These are phyloP conservation scores for Nicotiana benthamiana DNA, from an alignment of 257 asterid genomes.

Conservation along the genomic window DNA sequence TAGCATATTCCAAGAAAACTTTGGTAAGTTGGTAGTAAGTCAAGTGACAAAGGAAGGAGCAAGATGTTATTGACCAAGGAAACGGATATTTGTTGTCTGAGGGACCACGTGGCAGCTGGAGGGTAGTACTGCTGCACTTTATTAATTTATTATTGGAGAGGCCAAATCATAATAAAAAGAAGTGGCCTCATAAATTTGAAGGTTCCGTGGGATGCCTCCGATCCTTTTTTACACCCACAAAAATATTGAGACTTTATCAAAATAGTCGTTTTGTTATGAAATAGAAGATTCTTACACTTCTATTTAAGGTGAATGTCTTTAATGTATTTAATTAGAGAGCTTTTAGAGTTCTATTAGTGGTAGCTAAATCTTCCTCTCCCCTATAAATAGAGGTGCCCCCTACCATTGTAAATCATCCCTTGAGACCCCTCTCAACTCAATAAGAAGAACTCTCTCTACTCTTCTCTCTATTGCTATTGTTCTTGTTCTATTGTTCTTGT, in stretches of 20 bases:
- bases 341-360: too few relatives aligned
- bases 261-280: too few relatives aligned
- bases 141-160: slow-evolving; percentile 5
- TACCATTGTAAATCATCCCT: too few relatives aligned
- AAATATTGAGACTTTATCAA: not conserved
- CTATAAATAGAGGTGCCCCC: too few relatives aligned
- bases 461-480: too few relatives aligned
- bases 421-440: too few relatives aligned
- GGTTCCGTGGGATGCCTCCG: not conserved
- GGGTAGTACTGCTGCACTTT: slow-evolving; percentile 4
- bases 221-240: not conserved
- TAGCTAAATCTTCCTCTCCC: too few relatives aligned
- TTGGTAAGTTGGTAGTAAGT: not conserved
- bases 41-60: not conserved
- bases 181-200: not conserved
- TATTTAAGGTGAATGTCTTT: too few relatives aligned
- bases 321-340: too few relatives aligned
- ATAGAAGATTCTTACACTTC: too few relatives aligned
- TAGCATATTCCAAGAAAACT: slow-evolving; percentile 25
- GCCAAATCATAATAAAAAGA: not conserved
- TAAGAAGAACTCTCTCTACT: too few relatives aligned
- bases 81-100: slow-evolving; percentile 9
- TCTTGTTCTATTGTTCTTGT: too few relatives aligned
- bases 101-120: not conserved
- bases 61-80: slow-evolving; percentile 2